Evolutionary conservation across 306 rosid species (phyloP).

Genomic region (Myrica gale): DNA sequence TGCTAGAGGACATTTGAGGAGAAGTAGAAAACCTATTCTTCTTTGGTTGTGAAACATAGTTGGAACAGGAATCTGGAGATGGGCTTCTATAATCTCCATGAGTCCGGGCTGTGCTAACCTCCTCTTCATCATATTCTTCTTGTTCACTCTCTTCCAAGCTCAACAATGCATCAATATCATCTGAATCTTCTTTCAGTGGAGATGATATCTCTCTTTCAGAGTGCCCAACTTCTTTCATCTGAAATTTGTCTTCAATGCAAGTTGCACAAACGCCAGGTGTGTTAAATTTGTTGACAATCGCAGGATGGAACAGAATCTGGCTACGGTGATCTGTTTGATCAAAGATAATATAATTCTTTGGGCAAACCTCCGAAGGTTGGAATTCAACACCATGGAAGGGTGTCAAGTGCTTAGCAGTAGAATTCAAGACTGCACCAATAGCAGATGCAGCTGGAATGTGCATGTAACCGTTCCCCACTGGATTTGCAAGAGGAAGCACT

Average conservation of each 20-base stretch:
- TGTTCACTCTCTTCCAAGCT: slow-evolving; percentile 76
- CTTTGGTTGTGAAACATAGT: slow-evolving; percentile 55
- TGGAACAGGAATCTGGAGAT: slow-evolving; percentile 65
- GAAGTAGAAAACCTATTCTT: slow-evolving; percentile 46
- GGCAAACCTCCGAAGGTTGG: slow-evolving; percentile 83
- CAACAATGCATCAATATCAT: slow-evolving; percentile 81
- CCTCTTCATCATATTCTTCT: slow-evolving; percentile 74
- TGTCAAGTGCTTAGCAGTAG: slow-evolving; percentile 47
- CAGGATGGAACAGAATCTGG: slow-evolving; percentile 81
- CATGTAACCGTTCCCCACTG: slow-evolving; percentile 48
- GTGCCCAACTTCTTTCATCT: slow-evolving; percentile 31
- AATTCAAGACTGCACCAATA: slow-evolving; percentile 51
- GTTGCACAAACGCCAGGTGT: slow-evolving; percentile 49
- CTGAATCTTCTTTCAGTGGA: slow-evolving; percentile 66
- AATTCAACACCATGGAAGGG: slow-evolving; percentile 67
- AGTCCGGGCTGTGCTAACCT: slow-evolving; percentile 86
- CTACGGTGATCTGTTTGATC: slow-evolving; percentile 82
- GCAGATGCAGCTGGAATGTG: slow-evolving; percentile 60
- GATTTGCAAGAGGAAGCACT: slow-evolving; percentile 49
- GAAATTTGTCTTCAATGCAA: slow-evolving; percentile 45
- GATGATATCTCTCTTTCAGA: slow-evolving; percentile 55
- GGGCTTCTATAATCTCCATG: slow-evolving; percentile 45
- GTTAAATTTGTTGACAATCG: slow-evolving; percentile 58
- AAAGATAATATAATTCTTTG: slow-evolving; percentile 77
- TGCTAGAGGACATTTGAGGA: slow-evolving; percentile 38